Evolutionary conservation across 139 green algal species (phyloP), one percentile per base, ranked within the genome.

Genomic region (Haematococcus sp.): DNA sequence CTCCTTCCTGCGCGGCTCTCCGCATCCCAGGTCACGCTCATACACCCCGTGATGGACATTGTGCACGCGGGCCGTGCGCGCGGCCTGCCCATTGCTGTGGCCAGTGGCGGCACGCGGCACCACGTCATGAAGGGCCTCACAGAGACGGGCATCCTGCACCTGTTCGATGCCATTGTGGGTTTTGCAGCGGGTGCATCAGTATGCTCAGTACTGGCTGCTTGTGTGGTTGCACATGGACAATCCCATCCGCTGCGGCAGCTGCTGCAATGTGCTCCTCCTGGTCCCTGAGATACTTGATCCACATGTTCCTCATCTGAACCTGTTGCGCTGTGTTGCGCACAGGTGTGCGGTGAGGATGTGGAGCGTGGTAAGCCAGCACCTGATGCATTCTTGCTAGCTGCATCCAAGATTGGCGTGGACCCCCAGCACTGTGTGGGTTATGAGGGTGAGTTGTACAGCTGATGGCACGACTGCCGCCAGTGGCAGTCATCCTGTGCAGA

Each of bases 291-390:
- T n/a, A n/a, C n/a, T n/a, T n/a, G n/a, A n/a, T n/a, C n/a, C n/a
- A n/a, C n/a, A n/a, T n/a, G n/a, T n/a, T n/a, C n/a, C n/a, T n/a
- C n/a, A n/a, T n/a, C n/a, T n/a, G n/a, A n/a, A n/a, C n/a, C n/a
- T n/a, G n/a, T n/a, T n/a, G n/a, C n/a, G n/a, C n/a, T n/a, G 27
- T 64, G 56, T 23, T 64, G 61, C n/a, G 31, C 32, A 9, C 61
- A 68, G 30, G 74, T 81, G 60, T 76, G 68, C 54, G 49, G 56
- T 4, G 78, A 81, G 64, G 81, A 87, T 43, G 77, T 87, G 20
- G 34, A 28, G 2, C 63, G 82, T 40, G 82, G 77, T 59, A 88
- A 88, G 68, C 82, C 82, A n/a, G 79, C 82, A 25, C 82, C 82
- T 46, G 82, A 84, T 23, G 77, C 71, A 1, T 88, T 88, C 73